Evolutionary conservation across 768 basidiomycete species (phyloP).

Genomic region (Lentinula guzmanii): DNA sequence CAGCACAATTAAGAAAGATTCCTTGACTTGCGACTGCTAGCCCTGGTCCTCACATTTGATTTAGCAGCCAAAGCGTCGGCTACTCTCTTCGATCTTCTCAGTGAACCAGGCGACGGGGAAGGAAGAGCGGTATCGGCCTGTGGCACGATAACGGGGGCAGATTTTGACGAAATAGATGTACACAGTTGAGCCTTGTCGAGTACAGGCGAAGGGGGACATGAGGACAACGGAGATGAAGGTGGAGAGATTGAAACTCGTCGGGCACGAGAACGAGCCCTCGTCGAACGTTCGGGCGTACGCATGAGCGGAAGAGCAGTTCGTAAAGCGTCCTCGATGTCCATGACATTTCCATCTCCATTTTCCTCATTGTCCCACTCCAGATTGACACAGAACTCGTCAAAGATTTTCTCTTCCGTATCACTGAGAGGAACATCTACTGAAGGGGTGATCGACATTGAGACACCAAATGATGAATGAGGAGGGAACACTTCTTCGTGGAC

Average conservation of each 20-base stretch:
- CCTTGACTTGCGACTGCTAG: not conserved
- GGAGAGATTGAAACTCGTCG: not conserved
- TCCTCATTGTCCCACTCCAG: slow-evolving; percentile 48
- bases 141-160: not conserved
- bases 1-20: slow-evolving; percentile 5
- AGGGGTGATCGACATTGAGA: not conserved
- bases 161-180: not conserved
- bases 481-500: not conserved
- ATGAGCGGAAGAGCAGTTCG: not conserved
- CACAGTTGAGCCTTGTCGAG: not conserved
- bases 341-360: slow-evolving; percentile 9
- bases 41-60: slow-evolving; percentile 14
- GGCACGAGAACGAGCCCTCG: not conserved
- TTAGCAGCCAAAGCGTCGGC: slow-evolving; percentile 51
- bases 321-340: slow-evolving; percentile 9
- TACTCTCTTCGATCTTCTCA: slow-evolving; percentile 65
- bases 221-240: slow-evolving; percentile 12
- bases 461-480: not conserved
- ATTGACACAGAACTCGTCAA: slow-evolving; percentile 54
- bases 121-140: not conserved
- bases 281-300: not conserved
- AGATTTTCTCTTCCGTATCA: slow-evolving; percentile 67
- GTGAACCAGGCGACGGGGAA: slow-evolving; percentile 20
- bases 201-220: slow-evolving; percentile 8
- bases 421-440: slow-evolving; percentile 49